These are phyloP conservation scores for Citrus hindsii DNA, from an alignment of 345 rosid species.

Conservation along the genomic window DNA sequence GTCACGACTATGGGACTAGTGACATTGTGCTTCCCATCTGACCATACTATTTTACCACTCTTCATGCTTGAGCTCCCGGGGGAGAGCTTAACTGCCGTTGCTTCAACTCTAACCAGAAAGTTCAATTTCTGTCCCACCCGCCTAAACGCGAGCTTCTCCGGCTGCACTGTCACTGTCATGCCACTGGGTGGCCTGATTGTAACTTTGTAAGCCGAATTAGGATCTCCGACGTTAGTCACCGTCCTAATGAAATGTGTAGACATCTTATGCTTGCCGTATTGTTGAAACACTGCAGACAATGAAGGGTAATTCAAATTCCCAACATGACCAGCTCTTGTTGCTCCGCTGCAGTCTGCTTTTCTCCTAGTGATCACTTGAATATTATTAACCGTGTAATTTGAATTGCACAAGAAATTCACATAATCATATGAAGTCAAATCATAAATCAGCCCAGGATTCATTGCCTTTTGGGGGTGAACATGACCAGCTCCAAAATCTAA, in stretches of 20 bases:
- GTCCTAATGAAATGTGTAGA: constrained; percentile 72
- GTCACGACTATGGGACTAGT: constrained; percentile 83
- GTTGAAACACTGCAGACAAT: constrained; percentile 59
- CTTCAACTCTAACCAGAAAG: constrained; percentile 57
- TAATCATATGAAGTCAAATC: constrained; percentile 66
- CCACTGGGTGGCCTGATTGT: constrained; percentile 59
- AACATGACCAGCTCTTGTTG: constrained; percentile 61
- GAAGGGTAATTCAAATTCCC: constrained; percentile 88
- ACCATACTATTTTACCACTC: constrained; percentile 78
- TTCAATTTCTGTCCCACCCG: constrained; percentile 68
- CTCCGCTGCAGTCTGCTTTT: constrained; percentile 58
- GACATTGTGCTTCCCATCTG: constrained; percentile 76
- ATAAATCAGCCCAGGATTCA: constrained; percentile 81
- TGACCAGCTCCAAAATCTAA: constrained; percentile 83
- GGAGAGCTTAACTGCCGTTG: constrained; percentile 44
- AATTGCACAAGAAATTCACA: constrained; percentile 74
- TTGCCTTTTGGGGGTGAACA: constrained; percentile 83
- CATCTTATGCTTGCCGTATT: constrained; percentile 55
- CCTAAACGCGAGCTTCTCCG: constrained; percentile 54
- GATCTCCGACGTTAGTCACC: constrained; percentile 77
- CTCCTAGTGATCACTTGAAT: constrained; percentile 63
- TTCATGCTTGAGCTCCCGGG: constrained; percentile 50
- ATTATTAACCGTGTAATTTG: constrained; percentile 58
- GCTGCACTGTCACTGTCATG: constrained; percentile 55
- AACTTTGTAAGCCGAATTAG: constrained; percentile 45